A percentile compares a stretch with the other conserved stretches of the same genome.
These are phyloP conservation scores for Backusella mclennaniae DNA, from an alignment of 192 early-diverging fungal species.

Conservation along the genomic window DNA sequence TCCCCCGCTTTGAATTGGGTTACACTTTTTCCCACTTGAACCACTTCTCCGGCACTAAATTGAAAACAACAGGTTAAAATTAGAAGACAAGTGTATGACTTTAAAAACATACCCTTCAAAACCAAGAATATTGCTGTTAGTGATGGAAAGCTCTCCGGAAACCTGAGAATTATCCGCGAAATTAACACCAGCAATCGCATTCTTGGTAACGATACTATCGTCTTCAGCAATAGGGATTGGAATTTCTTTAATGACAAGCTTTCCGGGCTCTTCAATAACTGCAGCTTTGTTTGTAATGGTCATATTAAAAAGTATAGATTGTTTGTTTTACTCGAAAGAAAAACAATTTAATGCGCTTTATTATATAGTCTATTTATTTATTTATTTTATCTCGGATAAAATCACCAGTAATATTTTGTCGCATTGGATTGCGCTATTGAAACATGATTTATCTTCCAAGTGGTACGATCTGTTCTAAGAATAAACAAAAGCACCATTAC, in stretches of 20 bases:
- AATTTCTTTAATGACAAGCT: slow-evolving; percentile 47
- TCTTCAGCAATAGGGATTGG: slow-evolving; percentile 50
- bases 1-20: slow-evolving; percentile 72
- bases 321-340: no score
- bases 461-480: no score
- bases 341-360: no score
- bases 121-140: slow-evolving; percentile 69
- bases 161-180: slow-evolving; percentile 91
- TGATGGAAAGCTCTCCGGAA: slow-evolving; percentile 66
- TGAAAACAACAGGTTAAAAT: background rate
- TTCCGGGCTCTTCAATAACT: slow-evolving; percentile 51
- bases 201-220: slow-evolving; percentile 67
- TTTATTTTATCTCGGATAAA: no score
- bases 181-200: slow-evolving; percentile 65
- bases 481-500: no score
- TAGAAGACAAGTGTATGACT: background rate
- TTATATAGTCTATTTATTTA: no score
- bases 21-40: slow-evolving; percentile 67
- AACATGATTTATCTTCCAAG: no score
- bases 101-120: slow-evolving; percentile 58
- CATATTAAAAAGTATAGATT: background rate
- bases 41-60: slow-evolving; percentile 65
- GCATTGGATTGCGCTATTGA: no score
- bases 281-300: slow-evolving; percentile 4
- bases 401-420: no score